Percentiles rank a stretch among this genome's conserved stretches.
These are phyloP conservation scores for Colletotrichum tamarilloi DNA, from an alignment of 2,329 filamentous ascomycete genomes.

Conservation along the genomic window DNA sequence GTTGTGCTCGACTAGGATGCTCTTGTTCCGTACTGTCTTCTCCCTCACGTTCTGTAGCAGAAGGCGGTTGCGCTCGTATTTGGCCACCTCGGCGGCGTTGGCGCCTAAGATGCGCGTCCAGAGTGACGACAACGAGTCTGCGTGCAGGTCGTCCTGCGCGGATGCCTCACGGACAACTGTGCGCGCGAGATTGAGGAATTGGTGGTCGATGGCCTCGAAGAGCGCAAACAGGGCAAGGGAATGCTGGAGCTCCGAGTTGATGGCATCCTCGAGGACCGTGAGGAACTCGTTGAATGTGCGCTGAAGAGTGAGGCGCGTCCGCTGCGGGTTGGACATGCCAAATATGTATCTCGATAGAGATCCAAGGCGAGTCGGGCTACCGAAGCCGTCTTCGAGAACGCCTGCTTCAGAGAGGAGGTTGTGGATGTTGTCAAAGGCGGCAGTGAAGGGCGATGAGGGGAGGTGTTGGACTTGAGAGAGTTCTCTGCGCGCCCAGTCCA, in stretches of 20 bases:
- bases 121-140: slow-evolving; percentile 83
- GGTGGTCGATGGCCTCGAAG: slow-evolving; percentile 91
- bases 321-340: slow-evolving; percentile 83
- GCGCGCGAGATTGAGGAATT: slow-evolving; percentile 89
- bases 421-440: slow-evolving; percentile 86
- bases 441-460: slow-evolving; percentile 72
- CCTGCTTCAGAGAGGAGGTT: slow-evolving; percentile 75
- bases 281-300: slow-evolving; percentile 91
- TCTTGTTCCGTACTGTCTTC: slow-evolving; percentile 88
- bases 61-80: slow-evolving; percentile 90
- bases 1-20: slow-evolving; percentile 87
- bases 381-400: slow-evolving; percentile 64
- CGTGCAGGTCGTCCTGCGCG: slow-evolving; percentile 82
- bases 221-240: slow-evolving; percentile 84
- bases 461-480: slow-evolving; percentile 75
- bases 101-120: slow-evolving; percentile 89
- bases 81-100: slow-evolving; percentile 79
- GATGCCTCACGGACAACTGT: slow-evolving; percentile 86
- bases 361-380: slow-evolving; percentile 76
- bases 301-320: slow-evolving; percentile 82
- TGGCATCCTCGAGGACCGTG: slow-evolving; percentile 87
- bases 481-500: slow-evolving; percentile 95
- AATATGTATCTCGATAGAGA: slow-evolving; percentile 78
- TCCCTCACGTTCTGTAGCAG: slow-evolving; percentile 83
- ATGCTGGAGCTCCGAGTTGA: slow-evolving; percentile 84